Conservation (phyloP, 192 early-diverging fungal species). For the Rhizoclosmatium globosum region DNA sequence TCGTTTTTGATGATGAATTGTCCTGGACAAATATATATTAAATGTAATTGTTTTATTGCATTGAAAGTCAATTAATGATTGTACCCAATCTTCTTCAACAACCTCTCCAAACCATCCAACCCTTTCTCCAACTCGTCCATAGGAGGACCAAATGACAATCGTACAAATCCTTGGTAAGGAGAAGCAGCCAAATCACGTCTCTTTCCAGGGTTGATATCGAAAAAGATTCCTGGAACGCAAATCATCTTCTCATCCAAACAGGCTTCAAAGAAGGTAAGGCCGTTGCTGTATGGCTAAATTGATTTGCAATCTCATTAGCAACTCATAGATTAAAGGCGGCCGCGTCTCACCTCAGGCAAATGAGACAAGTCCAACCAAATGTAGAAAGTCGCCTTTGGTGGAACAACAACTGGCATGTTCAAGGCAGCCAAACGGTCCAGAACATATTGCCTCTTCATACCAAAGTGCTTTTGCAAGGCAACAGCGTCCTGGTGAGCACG, state of each 20-base stretch:
- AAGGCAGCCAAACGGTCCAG: slow-evolving; percentile 47
- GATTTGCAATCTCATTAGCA: too few species aligned
- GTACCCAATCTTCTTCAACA: slow-evolving; percentile 41
- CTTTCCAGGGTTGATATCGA: slow-evolving; percentile 63
- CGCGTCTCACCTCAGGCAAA: slow-evolving; percentile 34
- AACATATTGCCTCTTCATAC: slow-evolving; percentile 57
- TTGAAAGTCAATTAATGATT: not conserved
- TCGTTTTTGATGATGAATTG: too few species aligned
- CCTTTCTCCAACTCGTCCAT: slow-evolving; percentile 58
- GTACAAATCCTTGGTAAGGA: slow-evolving; percentile 63
- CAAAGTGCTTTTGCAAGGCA: slow-evolving; percentile 58
- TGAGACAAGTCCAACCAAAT: slow-evolving; percentile 58
- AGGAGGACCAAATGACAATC: slow-evolving; percentile 62
- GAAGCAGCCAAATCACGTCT: slow-evolving; percentile 62
- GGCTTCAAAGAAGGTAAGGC: slow-evolving; percentile 63
- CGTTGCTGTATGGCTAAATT: slow-evolving; percentile 57
- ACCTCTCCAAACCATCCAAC: slow-evolving; percentile 54
- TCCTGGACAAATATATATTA: too few species aligned
- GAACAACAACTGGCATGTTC: slow-evolving; percentile 47
- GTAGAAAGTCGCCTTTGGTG: slow-evolving; percentile 64
- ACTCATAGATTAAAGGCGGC: too few species aligned
- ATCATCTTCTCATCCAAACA: slow-evolving; percentile 64
- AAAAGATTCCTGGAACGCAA: slow-evolving; percentile 61
- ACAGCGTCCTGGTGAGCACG: slow-evolving; percentile 50
- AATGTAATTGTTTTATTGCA: not conserved